Conservation (phyloP, 108 stramenopile genomes). For the Skeletonema potamos region DNA sequence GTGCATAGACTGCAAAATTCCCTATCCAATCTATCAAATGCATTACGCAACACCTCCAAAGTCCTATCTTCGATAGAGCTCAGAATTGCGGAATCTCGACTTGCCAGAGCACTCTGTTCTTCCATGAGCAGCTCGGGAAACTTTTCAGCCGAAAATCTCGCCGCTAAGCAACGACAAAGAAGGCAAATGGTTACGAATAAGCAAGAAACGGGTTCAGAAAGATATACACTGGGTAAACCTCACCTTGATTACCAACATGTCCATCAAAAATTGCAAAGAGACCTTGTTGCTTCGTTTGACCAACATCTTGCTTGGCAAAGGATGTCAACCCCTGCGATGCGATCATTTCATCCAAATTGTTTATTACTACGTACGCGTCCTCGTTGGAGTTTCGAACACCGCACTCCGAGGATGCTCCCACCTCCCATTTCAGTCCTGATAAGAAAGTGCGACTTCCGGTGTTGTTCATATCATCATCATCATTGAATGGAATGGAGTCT, state of each 20-base stretch:
- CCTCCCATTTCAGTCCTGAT: constrained; percentile 58
- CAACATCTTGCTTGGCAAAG: constrained; percentile 21
- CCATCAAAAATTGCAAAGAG: constrained; percentile 86
- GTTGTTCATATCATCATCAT: not conserved
- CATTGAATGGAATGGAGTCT: constrained; percentile 1
- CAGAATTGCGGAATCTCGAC: constrained; percentile 19
- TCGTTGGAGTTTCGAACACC: constrained; percentile 73
- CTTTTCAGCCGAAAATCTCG: constrained; percentile 53
- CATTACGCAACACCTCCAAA: constrained; percentile 45
- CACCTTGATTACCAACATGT: constrained; percentile 75
- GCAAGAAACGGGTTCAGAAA: not conserved
- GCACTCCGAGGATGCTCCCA: constrained; percentile 80
- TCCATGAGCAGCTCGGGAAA: constrained; percentile 51
- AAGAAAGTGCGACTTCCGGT: not conserved
- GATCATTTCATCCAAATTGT: constrained; percentile 52
- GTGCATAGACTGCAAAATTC: constrained; percentile 72
- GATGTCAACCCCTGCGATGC: constrained; percentile 30
- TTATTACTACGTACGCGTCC: constrained; percentile 68
- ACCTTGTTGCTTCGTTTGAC: constrained; percentile 44
- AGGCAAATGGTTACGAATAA: not conserved
- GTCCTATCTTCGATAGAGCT: constrained; percentile 36
- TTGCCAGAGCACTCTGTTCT: constrained; percentile 44
- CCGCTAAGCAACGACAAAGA: not conserved
- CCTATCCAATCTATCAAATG: constrained; percentile 62
- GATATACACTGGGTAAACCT: not conserved